Evolutionary conservation across 2,329 filamentous ascomycete genomes (phyloP).

Genomic region (Harringtonia aguacate): DNA sequence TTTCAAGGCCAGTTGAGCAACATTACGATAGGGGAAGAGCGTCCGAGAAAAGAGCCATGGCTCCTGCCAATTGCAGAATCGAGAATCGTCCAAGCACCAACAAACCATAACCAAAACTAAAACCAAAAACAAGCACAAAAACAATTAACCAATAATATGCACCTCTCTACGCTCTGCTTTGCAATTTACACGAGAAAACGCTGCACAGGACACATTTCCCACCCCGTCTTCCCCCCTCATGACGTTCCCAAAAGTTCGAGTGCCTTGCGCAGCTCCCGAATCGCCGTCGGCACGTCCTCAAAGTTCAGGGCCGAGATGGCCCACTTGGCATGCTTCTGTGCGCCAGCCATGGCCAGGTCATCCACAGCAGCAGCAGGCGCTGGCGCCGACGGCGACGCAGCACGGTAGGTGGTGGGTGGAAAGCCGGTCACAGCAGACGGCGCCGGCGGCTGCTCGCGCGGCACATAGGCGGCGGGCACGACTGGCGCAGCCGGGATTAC

Average conservation of each 20-base stretch:
- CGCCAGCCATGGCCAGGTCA: conserved; percentile 60
- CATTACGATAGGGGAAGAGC: too few species aligned
- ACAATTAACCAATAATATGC: too few species aligned
- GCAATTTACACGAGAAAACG: too few species aligned
- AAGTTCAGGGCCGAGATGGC: conserved; percentile 95
- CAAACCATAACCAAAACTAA: too few species aligned
- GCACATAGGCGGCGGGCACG: conserved; percentile 15
- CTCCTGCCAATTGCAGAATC: too few species aligned
- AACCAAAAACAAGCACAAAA: too few species aligned
- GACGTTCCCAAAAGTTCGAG: conserved; percentile 57
- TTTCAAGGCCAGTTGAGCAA: too few species aligned
- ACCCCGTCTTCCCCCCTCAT: conserved; percentile 21
- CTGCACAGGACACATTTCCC: too few species aligned
- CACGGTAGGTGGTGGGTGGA: conserved; percentile 1
- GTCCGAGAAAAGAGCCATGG: too few species aligned
- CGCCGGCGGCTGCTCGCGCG: not conserved
- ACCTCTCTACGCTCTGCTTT: not conserved
- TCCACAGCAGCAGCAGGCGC: conserved; percentile 31
- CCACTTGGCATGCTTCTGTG: conserved; percentile 95
- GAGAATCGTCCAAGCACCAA: too few species aligned
- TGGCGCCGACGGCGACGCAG: conserved; percentile 10
- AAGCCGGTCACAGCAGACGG: not conserved
- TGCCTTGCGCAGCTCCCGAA: conserved; percentile 71
- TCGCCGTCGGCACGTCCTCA: conserved; percentile 84
- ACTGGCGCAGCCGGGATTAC: too few species aligned